A percentile compares a stretch with the other conserved stretches of the same genome.
Conservation (phyloP, 192 early-diverging fungal genomes). For the Mortierella claussenii region DNA sequence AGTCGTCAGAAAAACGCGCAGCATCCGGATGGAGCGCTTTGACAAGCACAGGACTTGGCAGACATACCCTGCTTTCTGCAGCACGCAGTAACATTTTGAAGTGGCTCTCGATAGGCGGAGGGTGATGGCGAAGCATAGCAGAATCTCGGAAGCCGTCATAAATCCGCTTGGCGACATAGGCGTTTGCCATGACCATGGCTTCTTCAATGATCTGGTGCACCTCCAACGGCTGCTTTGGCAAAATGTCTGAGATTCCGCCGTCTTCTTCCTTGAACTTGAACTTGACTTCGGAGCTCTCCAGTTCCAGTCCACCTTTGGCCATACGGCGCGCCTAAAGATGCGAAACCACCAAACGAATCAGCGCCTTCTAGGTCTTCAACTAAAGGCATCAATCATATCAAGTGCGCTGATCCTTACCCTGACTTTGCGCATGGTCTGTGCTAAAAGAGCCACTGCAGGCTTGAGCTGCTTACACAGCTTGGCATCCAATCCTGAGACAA, state of each 20-base stretch:
- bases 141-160: conserved; percentile 63
- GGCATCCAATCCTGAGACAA: conserved; percentile 56
- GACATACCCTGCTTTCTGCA: conserved; percentile 60
- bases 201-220: conserved; percentile 82
- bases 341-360: neutral
- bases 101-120: conserved; percentile 66
- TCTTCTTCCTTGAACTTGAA: conserved; percentile 71
- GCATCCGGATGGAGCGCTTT: too few relatives aligned
- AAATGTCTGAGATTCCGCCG: conserved; percentile 69
- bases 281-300: conserved; percentile 80
- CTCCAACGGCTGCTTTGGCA: conserved; percentile 72
- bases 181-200: conserved; percentile 84
- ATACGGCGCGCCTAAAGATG: conserved; percentile 59
- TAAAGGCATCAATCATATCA: neutral
- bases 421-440: conserved; percentile 63
- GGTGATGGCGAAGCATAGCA: conserved; percentile 77
- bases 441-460: conserved; percentile 56
- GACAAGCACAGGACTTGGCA: too few relatives aligned
- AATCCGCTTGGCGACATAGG: conserved; percentile 70
- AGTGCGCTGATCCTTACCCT: conserved; percentile 45
- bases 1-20: too few relatives aligned
- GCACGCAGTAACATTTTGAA: conserved; percentile 71
- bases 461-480: conserved; percentile 52
- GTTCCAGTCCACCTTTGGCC: conserved; percentile 71
- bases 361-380: neutral